A percentile compares a stretch with the other conserved stretches of the same genome.
These are phyloP conservation scores for Pisolithus marmoratus DNA, from an alignment of 768 basidiomycete genomes.

Conservation along the genomic window DNA sequence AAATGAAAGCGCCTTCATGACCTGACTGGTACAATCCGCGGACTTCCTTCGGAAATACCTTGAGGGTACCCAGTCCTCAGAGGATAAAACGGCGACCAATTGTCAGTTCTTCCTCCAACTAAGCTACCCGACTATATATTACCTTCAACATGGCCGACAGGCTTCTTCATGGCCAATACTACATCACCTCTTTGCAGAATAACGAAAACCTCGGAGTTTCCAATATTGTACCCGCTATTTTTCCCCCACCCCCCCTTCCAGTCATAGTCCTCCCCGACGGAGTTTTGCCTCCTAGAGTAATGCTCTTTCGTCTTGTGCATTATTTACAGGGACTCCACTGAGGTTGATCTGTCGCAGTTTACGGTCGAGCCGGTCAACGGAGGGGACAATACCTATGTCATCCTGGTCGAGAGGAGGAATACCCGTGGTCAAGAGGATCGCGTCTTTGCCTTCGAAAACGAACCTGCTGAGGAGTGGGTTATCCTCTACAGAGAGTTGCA, in stretches of 20 bases:
- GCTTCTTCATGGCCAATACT: background rate
- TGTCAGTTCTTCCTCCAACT: background rate
- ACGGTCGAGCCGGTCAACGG: background rate
- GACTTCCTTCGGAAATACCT: too few species aligned
- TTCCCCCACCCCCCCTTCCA: background rate
- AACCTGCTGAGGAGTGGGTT: too few species aligned
- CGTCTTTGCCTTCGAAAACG: background rate
- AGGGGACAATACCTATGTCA: background rate
- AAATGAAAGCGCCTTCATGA: too few species aligned
- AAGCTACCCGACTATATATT: background rate
- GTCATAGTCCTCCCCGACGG: background rate
- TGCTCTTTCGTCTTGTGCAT: background rate
- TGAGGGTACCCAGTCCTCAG: too few species aligned
- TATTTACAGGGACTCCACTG: background rate
- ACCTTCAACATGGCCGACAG: background rate
- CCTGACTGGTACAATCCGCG: too few species aligned
- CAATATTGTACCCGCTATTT: background rate
- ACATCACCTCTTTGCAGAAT: background rate
- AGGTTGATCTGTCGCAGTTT: background rate
- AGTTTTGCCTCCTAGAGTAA: background rate
- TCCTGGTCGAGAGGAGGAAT: background rate
- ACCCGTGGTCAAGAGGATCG: background rate
- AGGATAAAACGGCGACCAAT: background rate
- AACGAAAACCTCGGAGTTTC: background rate
- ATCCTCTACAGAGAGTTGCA: background rate